Base-by-base conservation (phyloP, 2,329 filamentous ascomycete species). In the Phialophora tarda region DNA sequence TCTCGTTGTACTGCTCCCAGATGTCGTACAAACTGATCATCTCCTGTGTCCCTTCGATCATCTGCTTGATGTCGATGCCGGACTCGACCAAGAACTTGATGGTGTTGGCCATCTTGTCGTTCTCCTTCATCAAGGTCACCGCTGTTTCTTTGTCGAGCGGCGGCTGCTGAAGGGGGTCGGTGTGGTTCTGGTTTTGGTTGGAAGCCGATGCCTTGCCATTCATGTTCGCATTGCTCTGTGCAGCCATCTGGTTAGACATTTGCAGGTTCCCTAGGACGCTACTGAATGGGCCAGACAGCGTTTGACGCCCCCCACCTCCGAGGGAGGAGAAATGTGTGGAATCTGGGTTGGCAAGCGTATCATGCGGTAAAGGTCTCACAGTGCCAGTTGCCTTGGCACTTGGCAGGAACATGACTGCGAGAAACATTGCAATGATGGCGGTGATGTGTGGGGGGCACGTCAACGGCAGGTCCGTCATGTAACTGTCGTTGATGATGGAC, bases 21-120 rank as follows among this genome's bases (percentile, higher is more conserved):
- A 87, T 79, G 74, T 96, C 91, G 76, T 97, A 97, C 69, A 97
- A 86, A 3, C 91, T 93, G 61, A 97, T 91, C 69, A 97, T 85
- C 79, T 97, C 93, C 78, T 97, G 93, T 0, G 91, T 94, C 74
- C 91, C 92, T 78, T 97, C 92, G 59, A 96, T 90, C 77, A 96
- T 89, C 34, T 88, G 90, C 71, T 91, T 88, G 74, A 97, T 90
- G 73, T 96, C 91, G 51, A 97, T 87, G 64, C 88, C 90, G 73
- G 91, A 95, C 75, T 96, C 92, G 0, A 93, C 91, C 64, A 97
- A 82, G 90, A 93, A 97, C 48, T 87, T 86, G 10, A 92, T 86
- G 48, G 96, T 84, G 71, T 89, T 89, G 59, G 86, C 84, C 56
- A 91, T 83, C 61, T 87, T 82, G 80, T 82, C 72, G 86, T 86